These are phyloP conservation scores for Microsporum audouinii DNA, from an alignment of 2,329 filamentous ascomycete genomes.

Conservation along the genomic window DNA sequence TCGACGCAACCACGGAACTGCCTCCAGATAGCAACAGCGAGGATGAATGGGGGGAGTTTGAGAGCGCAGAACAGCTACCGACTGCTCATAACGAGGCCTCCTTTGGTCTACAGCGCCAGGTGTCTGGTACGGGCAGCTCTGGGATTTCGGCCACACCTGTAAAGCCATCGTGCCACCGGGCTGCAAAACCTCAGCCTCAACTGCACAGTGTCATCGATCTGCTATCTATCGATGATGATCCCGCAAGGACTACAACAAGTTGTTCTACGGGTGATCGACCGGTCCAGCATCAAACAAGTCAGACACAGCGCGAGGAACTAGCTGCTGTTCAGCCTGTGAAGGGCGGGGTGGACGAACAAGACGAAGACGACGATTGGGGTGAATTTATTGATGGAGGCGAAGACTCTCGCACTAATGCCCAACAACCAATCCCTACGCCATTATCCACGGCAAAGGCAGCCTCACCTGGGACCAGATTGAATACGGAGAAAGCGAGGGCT, in stretches of 20 bases:
- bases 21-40: slow-evolving; percentile 22
- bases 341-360: slow-evolving; percentile 17
- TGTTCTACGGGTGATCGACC: neutral
- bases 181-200: neutral
- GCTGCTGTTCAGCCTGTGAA: slow-evolving; percentile 14
- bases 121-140: neutral
- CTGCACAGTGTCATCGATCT: slow-evolving; percentile 3
- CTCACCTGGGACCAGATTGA: neutral
- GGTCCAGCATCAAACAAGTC: neutral
- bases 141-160: neutral
- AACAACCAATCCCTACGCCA: neutral
- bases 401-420: neutral
- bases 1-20: slow-evolving; percentile 43
- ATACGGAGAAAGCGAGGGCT: neutral
- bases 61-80: slow-evolving; percentile 23
- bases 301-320: slow-evolving; percentile 2
- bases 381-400: slow-evolving; percentile 37
- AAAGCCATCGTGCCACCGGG: slow-evolving; percentile 15
- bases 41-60: slow-evolving; percentile 39
- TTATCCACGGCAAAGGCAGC: no score
- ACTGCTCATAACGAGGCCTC: neutral
- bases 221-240: slow-evolving; percentile 12
- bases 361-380: slow-evolving; percentile 43
- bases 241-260: neutral
- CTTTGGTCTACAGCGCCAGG: neutral